Evolutionary conservation across 768 basidiomycete genomes (phyloP).

Genomic region (Cystofilobasidium bisporidii): DNA sequence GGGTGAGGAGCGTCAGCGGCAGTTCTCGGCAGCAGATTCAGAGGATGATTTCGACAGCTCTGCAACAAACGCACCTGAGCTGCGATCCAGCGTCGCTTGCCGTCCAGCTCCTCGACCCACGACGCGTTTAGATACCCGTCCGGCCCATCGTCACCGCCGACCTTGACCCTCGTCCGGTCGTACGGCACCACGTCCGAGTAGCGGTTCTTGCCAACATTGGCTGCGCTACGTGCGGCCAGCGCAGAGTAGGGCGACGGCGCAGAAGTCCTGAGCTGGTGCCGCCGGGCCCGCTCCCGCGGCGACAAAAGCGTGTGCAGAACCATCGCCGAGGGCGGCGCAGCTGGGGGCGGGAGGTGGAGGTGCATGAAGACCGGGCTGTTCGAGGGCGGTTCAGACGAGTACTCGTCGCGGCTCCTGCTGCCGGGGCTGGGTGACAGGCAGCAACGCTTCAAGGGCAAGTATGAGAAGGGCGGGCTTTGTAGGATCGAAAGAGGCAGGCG

Average conservation of each 20-base stretch:
- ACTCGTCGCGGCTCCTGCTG: no score
- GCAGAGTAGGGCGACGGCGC: background rate
- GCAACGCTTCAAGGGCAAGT: no score
- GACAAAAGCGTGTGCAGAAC: background rate
- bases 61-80: slow-evolving; percentile 34
- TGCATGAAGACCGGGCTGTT: background rate
- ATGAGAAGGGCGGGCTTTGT: no score
- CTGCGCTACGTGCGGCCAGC: background rate
- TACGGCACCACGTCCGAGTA: slow-evolving; percentile 20
- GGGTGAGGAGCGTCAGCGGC: no score
- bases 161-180: slow-evolving; percentile 15
- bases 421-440: no score
- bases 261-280: background rate
- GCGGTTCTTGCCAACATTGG: slow-evolving; percentile 13
- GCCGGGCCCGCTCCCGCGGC: background rate
- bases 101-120: slow-evolving; percentile 35
- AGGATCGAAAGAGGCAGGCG: no score
- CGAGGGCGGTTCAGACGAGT: background rate
- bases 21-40: no score
- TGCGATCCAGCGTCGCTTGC: slow-evolving; percentile 37
- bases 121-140: slow-evolving; percentile 39
- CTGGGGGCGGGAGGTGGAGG: background rate
- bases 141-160: slow-evolving; percentile 21
- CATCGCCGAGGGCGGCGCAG: background rate
- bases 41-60: background rate